Percentiles rank a stretch among this genome's conserved stretches.
Evolutionary conservation across 306 rosid genomes (phyloP).

Genomic region (Begonia masoniana): DNA sequence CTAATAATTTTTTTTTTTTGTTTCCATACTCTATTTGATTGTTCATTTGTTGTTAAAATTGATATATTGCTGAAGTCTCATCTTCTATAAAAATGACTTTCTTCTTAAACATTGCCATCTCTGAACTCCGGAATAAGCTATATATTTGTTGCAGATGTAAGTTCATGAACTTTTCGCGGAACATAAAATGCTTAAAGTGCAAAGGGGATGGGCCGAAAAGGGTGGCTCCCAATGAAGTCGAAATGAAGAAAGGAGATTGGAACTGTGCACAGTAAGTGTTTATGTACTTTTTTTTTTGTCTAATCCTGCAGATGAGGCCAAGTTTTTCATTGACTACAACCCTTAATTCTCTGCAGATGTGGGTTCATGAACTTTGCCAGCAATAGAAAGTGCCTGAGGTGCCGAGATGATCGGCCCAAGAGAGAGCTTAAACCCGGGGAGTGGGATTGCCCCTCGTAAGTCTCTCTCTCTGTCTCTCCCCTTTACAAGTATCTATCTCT

Average conservation of each 20-base stretch:
- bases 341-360: conserved; percentile 39
- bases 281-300: background rate
- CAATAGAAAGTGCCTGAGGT: conserved; percentile 54
- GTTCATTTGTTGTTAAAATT: background rate
- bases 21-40: background rate
- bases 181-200: conserved; percentile 56
- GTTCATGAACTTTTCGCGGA: conserved; percentile 77
- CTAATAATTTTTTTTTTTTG: too few relatives aligned
- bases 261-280: conserved; percentile 50
- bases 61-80: background rate
- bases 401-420: conserved; percentile 47
- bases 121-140: background rate
- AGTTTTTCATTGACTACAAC: background rate
- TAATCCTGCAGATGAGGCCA: background rate
- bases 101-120: background rate
- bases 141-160: conserved; percentile 50
- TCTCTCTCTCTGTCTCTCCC: conserved; percentile 10
- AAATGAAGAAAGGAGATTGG: conserved; percentile 90
- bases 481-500: too few relatives aligned
- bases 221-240: conserved; percentile 13
- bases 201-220: conserved; percentile 43
- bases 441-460: conserved; percentile 86
- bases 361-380: conserved; percentile 69
- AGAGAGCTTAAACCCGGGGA: conserved; percentile 37
- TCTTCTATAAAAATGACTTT: background rate